Base-by-base conservation (phyloP, 768 basidiomycete species). In the Asterophora parasitica region DNA sequence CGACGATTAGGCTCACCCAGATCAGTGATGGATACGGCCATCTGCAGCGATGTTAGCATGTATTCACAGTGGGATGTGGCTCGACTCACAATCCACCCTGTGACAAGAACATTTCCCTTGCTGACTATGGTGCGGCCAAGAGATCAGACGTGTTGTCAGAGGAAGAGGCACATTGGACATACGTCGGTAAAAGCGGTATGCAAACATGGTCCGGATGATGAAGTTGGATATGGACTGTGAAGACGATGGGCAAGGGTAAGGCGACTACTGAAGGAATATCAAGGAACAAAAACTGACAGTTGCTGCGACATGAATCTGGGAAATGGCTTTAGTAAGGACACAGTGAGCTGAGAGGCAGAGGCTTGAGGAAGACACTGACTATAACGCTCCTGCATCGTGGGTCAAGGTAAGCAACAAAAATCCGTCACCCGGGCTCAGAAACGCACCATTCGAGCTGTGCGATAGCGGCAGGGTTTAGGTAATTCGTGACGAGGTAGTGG, bases 401-500 rank as follows among this genome's bases (percentile, higher is more conserved):
- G 19, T 17, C 23, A 16, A 16, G 33, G 26, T 50, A 16, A 46
- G 20, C 11, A 20, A 33, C 17, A 33, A 19, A 7, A 4, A n/a
- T 11, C 3, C 20, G 23, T 30, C 2, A 16, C 32, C 3, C 16
- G 46, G 33, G 42, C 13, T 17, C 4, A 46, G 19, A 15, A 46
- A 48, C 76, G 31, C 41, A 79, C 82, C 82, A 83, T 8, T 77
- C 67, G 0, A 76, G 74, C 16, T 53, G 49, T 11, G 56, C 7
- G 15, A 82, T 62, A 2, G 78, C 71, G 13, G 61, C 5, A 2
- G 74, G 72, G 53, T 77, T 75, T 48, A 74, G 58, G 54, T 72
- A 83, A 61, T 83, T 80, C 34, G 58, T 63, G 35, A 83, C 77
- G 42, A 81, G 68, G 53, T 83, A 83, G 55, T 69, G 70, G 53